Conservation (phyloP, 2,329 filamentous ascomycete genomes). For the Botryotinia calthae region DNA sequence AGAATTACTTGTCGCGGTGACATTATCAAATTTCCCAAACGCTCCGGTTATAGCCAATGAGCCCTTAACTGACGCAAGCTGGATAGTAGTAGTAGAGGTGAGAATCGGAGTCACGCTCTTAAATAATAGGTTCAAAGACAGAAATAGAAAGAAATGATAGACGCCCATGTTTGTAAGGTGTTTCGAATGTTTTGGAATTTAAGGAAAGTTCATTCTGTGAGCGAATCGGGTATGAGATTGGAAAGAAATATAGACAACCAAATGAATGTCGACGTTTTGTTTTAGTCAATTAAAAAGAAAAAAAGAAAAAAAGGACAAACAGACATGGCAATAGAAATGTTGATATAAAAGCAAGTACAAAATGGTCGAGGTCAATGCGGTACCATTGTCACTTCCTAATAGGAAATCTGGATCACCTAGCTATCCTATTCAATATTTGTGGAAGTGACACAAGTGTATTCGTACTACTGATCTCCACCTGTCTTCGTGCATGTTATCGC, state of each 20-base stretch:
- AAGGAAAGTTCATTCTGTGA: constrained; percentile 6
- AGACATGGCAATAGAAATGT: background rate
- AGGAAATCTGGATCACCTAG: background rate
- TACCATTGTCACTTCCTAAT: constrained; percentile 1
- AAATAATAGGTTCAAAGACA: background rate
- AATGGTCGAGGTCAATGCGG: background rate
- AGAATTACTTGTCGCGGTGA: background rate
- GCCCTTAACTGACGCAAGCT: background rate
- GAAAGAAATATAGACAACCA: background rate
- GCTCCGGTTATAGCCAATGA: background rate
- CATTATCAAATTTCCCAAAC: background rate
- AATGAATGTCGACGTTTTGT: background rate
- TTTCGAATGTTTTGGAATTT: background rate
- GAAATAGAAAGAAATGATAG: background rate
- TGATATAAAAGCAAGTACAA: constrained; percentile 8
- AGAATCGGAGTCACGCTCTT: background rate
- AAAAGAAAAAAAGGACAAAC: background rate
- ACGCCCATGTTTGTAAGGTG: background rate
- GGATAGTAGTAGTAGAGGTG: background rate
- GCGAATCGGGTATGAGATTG: background rate
- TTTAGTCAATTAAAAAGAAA: background rate
- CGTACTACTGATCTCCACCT: background rate
- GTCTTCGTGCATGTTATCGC: background rate
- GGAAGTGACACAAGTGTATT: background rate
- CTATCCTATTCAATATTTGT: background rate